phyloP scores from a whole-genome alignment of 345 rosid genomes.

The Mercurialis annua region DNA sequence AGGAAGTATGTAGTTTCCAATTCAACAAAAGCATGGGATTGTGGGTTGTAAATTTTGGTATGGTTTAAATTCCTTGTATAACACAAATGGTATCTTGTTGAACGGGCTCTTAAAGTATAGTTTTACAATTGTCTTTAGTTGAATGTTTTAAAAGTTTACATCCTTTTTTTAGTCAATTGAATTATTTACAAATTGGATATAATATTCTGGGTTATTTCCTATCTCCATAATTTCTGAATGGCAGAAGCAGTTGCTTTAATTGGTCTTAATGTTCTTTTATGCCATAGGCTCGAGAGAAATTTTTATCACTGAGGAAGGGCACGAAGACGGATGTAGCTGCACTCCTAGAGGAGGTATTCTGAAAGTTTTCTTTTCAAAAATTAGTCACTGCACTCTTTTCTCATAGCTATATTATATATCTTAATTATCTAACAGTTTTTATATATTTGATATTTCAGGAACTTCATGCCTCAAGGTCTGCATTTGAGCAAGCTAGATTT shows the following conservation, averaged over 20 bases:
- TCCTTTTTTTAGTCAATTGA: not conserved
- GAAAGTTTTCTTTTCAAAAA: not conserved
- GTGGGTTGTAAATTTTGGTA: not conserved
- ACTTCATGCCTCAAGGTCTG: conserved; percentile 80
- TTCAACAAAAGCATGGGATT: not conserved
- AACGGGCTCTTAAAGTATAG: not conserved
- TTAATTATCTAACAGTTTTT: conserved; percentile 1
- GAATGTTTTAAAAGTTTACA: not conserved
- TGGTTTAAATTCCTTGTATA: not conserved
- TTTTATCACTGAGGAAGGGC: conserved; percentile 89
- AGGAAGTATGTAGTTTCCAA: too few relatives aligned
- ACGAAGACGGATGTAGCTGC: conserved; percentile 67
- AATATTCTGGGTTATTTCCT: not conserved
- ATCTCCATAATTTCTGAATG: not conserved
- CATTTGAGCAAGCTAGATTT: conserved; percentile 96
- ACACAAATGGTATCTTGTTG: not conserved
- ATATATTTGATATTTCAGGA: conserved; percentile 46
- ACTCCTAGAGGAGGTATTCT: conserved; percentile 75
- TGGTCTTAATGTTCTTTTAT: not conserved
- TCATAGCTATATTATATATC: not conserved
- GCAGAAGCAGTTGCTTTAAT: not conserved
- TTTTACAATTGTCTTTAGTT: not conserved
- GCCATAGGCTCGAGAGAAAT: conserved; percentile 89
- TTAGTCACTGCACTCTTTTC: conserved; percentile 8
- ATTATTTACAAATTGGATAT: not conserved